phyloP scores from a whole-genome alignment of 176 grass and related monocot genomes.

The Oryza meyeriana region DNA sequence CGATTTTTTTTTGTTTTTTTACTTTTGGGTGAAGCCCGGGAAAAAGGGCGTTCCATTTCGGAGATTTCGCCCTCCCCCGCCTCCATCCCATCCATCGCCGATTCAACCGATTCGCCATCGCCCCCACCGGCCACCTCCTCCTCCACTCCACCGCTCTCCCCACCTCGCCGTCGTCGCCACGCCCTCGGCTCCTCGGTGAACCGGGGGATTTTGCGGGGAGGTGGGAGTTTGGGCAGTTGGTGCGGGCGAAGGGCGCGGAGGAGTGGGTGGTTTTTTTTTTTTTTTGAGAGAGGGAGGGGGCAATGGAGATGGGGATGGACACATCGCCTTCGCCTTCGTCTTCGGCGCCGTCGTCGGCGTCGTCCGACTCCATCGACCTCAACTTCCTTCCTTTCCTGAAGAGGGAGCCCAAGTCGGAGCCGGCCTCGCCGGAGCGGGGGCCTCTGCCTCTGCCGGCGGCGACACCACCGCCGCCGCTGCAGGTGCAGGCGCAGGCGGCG shows the following conservation, averaged over 20 bases:
- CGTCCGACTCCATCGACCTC: slow-evolving; percentile 51
- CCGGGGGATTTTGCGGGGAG: slow-evolving; percentile 20
- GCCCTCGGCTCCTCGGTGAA: background rate
- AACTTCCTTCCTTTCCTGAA: slow-evolving; percentile 55
- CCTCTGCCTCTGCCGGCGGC: slow-evolving; percentile 33
- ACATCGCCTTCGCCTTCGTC: slow-evolving; percentile 32
- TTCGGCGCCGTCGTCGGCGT: slow-evolving; percentile 37
- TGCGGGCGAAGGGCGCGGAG: background rate
- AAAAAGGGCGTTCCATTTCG: slow-evolving; percentile 29
- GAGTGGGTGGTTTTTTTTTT: background rate
- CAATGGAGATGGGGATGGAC: slow-evolving; percentile 37
- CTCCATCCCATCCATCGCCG: background rate
- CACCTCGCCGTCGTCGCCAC: slow-evolving; percentile 1
- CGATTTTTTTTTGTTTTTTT: background rate
- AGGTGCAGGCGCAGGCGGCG: background rate
- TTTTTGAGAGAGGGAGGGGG: background rate
- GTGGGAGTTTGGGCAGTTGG: background rate
- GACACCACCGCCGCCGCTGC: background rate
- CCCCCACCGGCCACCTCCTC: background rate
- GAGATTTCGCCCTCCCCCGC: slow-evolving; percentile 35
- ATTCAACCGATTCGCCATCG: background rate
- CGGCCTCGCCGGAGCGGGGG: slow-evolving; percentile 49
- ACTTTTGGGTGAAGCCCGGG: background rate
- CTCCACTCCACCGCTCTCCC: background rate
- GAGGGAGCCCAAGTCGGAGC: slow-evolving; percentile 55